Conservation (phyloP, 164 flowering plant species). For the Umbilicus rupestris region DNA sequence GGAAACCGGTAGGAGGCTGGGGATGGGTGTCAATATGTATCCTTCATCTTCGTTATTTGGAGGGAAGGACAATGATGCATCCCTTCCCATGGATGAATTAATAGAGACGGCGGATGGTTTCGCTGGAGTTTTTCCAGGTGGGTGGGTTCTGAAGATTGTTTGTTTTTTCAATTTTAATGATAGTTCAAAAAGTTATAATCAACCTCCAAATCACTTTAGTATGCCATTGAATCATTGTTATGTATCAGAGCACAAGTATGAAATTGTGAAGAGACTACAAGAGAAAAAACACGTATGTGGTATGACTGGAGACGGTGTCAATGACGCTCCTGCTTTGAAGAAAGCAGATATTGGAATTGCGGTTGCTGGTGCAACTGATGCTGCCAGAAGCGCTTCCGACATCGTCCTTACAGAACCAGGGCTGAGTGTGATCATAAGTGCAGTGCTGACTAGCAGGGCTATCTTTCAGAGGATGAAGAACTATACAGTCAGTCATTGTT, state of each 20-base stretch:
- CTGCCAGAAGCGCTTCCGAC: slow-evolving; percentile 8
- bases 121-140: slow-evolving; percentile 11
- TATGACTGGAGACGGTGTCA: slow-evolving; percentile 10
- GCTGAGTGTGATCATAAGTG: slow-evolving; percentile 7
- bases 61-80: slow-evolving; percentile 1
- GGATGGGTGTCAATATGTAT: slow-evolving; percentile 9
- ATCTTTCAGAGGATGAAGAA: slow-evolving; percentile 9
- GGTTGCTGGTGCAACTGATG: slow-evolving; percentile 8
- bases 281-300: slow-evolving; percentile 7
- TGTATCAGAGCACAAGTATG: slow-evolving; percentile 4
- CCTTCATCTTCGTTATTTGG: slow-evolving; percentile 6
- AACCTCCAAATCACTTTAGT: no score
- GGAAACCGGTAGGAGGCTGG: slow-evolving; percentile 9
- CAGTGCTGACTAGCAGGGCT: slow-evolving; percentile 11
- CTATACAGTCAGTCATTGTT: slow-evolving; percentile 28
- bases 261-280: slow-evolving; percentile 9
- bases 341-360: slow-evolving; percentile 9
- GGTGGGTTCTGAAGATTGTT: not conserved
- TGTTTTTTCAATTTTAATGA: not conserved
- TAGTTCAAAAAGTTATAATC: no score
- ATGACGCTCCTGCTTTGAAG: slow-evolving; percentile 10
- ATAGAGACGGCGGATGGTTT: slow-evolving; percentile 8
- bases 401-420: slow-evolving; percentile 9
- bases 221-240: no score
- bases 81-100: slow-evolving; percentile 6